Conservation (phyloP, 2,329 filamentous ascomycete genomes). For the Pezicula radicicola region DNA sequence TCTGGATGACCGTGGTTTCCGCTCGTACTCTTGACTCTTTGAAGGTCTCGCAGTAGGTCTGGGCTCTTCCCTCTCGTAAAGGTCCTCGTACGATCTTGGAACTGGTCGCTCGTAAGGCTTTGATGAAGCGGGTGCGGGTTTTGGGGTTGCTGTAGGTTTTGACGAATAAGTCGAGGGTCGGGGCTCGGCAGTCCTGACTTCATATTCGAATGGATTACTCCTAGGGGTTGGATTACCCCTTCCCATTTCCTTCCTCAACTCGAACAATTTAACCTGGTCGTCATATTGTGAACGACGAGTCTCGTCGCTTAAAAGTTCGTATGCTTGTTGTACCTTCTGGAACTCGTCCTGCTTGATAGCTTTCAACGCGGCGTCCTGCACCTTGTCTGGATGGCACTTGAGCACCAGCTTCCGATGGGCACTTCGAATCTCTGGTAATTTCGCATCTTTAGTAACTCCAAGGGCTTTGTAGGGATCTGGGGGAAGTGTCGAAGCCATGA, state of each 20-base stretch:
- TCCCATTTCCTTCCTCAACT: conserved; percentile 50
- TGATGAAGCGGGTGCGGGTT: conserved; percentile 29
- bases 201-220: conserved; percentile 39
- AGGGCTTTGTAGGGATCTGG: conserved; percentile 76
- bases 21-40: conserved; percentile 40
- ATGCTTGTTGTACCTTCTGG: conserved; percentile 87
- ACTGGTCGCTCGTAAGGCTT: conserved; percentile 24
- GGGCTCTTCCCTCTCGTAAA: conserved; percentile 39
- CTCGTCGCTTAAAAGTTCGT: conserved; percentile 84
- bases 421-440: conserved; percentile 68
- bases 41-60: conserved; percentile 39
- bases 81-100: conserved; percentile 43
- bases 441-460: conserved; percentile 70
- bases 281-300: conserved; percentile 73
- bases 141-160: conserved; percentile 34
- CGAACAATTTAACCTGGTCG: conserved; percentile 64
- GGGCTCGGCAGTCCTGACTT: conserved; percentile 49
- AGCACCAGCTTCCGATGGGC: conserved; percentile 84
- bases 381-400: conserved; percentile 89
- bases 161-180: conserved; percentile 36
- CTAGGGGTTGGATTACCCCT: conserved; percentile 41
- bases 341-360: conserved; percentile 82
- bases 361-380: conserved; percentile 66
- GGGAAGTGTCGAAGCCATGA: conserved; percentile 23
- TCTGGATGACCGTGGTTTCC: conserved; percentile 23